Base-by-base conservation (phyloP, 2,329 filamentous ascomycete genomes). In the Trichoderma lentiforme region DNA sequence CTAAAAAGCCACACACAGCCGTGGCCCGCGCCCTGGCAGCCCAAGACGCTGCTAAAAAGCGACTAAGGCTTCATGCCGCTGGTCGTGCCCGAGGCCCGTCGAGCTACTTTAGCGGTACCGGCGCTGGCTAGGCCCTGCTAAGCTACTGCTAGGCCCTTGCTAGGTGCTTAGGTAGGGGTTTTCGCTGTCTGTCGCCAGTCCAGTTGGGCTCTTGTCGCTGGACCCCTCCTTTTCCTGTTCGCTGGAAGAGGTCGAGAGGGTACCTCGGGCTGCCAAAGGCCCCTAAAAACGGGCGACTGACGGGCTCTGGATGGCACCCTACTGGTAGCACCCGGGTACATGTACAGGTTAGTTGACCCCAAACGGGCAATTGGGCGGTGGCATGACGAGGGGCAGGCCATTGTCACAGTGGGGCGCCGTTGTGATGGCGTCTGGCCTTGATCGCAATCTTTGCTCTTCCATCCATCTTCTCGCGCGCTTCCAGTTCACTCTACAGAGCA, bases 351-450 rank as follows among this genome's bases (percentile, higher is more conserved):
- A 21, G 57, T 14, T 36, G 39, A 34, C 66, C 43, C 66, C 7
- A 63, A 70, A 70, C 57, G 43, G 67, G 67, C 67, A 62, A 62
- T 39, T n/a, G 30, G 57, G 57, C 43, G 70, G 62, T 71, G 53
- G 70, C 61, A 71, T 71, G 60, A 58, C 53, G 70, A 58, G 51
- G 51, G 34, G 9, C 32, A 24, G 28, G 28, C 34, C 21, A 56
- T 39, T 63, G 58, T 70, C 67, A 70, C 58, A 70, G 58, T 34
- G 58, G 67, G 67, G 67, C 67, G 57, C 28, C n/a, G 28, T 21
- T 60, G n/a, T 24, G 28, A 53, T 24, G 47, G 47, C 43, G 18
- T 51, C 43, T 47, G 43, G 39, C 43, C 43, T 51, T 15, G 34
- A 36, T 15, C 18, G 43, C n/a, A 9, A n/a, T 47, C 18, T 47